These are phyloP conservation scores for Antitrichia curtipendula DNA, from an alignment of 225 moss, liverwort and hornwort species.

Conservation along the genomic window DNA sequence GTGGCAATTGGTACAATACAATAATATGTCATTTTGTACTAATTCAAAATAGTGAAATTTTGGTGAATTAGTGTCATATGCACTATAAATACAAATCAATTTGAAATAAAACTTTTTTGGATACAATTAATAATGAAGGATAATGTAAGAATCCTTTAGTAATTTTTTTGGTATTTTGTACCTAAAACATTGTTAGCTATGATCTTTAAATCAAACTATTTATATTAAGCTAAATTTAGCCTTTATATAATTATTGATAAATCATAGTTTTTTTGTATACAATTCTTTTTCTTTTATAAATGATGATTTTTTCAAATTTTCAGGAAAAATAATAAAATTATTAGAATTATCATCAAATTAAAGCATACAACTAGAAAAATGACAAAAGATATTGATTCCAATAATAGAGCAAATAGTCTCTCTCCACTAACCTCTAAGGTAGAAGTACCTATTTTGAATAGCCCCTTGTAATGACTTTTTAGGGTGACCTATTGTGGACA, in stretches of 20 bases:
- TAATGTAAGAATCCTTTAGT: not conserved
- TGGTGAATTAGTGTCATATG: not conserved
- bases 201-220: not conserved
- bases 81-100: not conserved
- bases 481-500: too few species aligned
- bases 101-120: not conserved
- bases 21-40: not conserved
- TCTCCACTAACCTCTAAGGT: not conserved
- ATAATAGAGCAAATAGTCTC: not conserved
- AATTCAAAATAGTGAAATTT: not conserved
- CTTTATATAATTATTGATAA: not conserved
- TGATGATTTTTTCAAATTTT: not conserved
- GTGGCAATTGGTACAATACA: not conserved
- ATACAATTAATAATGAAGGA: not conserved
- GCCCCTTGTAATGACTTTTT: too few species aligned
- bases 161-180: not conserved
- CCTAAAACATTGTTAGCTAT: not conserved
- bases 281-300: not conserved
- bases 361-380: not conserved
- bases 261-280: not conserved
- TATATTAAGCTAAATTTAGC: not conserved
- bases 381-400: not conserved
- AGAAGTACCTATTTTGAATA: too few species aligned
- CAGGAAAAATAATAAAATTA: not conserved
- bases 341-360: not conserved